A percentile compares a stretch with the other conserved stretches of the same genome.
phyloP scores from a whole-genome alignment of 129 eudicot species.

The Erigeron canadensis region DNA sequence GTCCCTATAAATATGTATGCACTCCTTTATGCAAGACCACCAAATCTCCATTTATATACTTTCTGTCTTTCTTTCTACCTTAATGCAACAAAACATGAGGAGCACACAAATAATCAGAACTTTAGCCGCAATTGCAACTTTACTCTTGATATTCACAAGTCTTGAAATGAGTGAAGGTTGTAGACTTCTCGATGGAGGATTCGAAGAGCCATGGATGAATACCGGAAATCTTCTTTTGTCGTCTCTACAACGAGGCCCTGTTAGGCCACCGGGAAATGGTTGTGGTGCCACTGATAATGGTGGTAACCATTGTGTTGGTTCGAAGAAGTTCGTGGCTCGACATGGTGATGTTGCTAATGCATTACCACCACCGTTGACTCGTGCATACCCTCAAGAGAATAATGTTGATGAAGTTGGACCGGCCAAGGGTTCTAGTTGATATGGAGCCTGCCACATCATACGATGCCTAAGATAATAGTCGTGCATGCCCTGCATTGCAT shows the following conservation, averaged over 20 bases:
- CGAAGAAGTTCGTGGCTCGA: slow-evolving; percentile 16
- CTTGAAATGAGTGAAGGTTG: slow-evolving; percentile 22
- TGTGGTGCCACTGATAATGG: slow-evolving; percentile 19
- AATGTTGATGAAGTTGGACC: neutral
- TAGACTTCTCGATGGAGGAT: slow-evolving; percentile 36
- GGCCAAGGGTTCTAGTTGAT: neutral
- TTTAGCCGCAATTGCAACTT: neutral
- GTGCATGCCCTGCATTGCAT: no score
- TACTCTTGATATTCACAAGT: neutral
- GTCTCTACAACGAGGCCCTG: slow-evolving; percentile 25
- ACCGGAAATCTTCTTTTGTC: slow-evolving; percentile 14
- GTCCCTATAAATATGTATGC: neutral
- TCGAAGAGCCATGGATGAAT: slow-evolving; percentile 21
- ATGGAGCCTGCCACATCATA: no score
- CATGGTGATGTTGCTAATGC: neutral
- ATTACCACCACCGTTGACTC: slow-evolving; percentile 22
- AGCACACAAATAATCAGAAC: neutral
- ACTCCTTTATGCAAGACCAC: slow-evolving; percentile 10
- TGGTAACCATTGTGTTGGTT: slow-evolving; percentile 18
- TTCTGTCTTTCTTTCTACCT: neutral
- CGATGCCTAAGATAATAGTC: no score
- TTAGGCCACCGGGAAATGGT: slow-evolving; percentile 10
- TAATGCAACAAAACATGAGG: slow-evolving; percentile 9
- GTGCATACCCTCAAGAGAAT: neutral
- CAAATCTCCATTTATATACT: neutral